Percentiles rank a stretch among this genome's conserved stretches.
These are phyloP conservation scores for Kockovaella imperatae DNA, from an alignment of 768 basidiomycete species.

Conservation along the genomic window DNA sequence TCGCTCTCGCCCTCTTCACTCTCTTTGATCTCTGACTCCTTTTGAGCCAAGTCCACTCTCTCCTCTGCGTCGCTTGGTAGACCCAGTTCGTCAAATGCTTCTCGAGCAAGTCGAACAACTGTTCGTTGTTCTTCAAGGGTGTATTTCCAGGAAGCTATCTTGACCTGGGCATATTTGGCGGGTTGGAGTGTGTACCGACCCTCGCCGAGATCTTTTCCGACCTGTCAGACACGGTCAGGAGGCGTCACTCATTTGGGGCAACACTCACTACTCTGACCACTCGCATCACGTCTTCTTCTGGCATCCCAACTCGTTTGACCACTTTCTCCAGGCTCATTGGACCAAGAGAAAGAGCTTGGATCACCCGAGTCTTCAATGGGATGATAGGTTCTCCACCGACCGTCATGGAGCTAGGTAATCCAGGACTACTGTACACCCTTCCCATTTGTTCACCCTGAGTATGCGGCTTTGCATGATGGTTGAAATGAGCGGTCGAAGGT, in stretches of 20 bases:
- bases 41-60: constrained; percentile 23
- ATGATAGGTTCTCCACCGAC: constrained; percentile 13
- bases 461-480: no score
- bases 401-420: not conserved
- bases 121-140: constrained; percentile 20
- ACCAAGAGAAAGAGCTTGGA: constrained; percentile 34
- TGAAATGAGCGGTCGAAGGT: no score
- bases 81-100: constrained; percentile 34
- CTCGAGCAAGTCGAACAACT: constrained; percentile 18
- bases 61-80: constrained; percentile 25
- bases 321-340: constrained; percentile 22
- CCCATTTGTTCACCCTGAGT: no score
- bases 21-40: constrained; percentile 13
- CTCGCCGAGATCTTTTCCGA: constrained; percentile 12
- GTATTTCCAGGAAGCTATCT: constrained; percentile 30
- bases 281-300: constrained; percentile 30
- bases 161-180: constrained; percentile 35
- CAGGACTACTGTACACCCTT: constrained; percentile 17
- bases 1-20: no score
- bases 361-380: constrained; percentile 37
- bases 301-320: constrained; percentile 23
- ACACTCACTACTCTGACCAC: constrained; percentile 34
- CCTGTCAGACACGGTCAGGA: constrained; percentile 12
- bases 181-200: constrained; percentile 25
- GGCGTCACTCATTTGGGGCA: not conserved